phyloP scores from a whole-genome alignment of 345 rosid species.

The Cardamine occulta region DNA sequence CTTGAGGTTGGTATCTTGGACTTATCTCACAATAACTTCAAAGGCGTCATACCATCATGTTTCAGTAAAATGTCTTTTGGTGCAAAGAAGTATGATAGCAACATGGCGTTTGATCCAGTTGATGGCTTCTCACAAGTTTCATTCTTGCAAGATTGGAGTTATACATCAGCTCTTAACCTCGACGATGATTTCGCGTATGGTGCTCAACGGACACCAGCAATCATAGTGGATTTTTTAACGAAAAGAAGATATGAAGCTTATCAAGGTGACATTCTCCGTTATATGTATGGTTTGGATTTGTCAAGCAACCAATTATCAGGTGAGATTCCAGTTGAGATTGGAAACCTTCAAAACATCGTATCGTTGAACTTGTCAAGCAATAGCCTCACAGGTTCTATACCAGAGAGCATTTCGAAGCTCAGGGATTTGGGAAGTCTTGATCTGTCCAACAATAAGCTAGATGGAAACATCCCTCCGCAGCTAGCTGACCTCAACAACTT shows the following conservation, averaged over 20 bases:
- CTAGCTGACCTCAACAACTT: constrained; percentile 52
- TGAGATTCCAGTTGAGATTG: constrained; percentile 57
- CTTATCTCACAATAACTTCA: constrained; percentile 34
- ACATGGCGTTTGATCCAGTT: too few relatives aligned
- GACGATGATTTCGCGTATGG: not conserved
- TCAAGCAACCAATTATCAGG: constrained; percentile 60
- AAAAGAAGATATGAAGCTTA: constrained; percentile 31
- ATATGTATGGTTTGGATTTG: constrained; percentile 58
- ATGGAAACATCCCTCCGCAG: constrained; percentile 58
- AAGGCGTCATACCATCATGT: constrained; percentile 32
- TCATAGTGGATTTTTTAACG: constrained; percentile 24
- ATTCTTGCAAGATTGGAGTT: not conserved
- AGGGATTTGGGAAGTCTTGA: constrained; percentile 49
- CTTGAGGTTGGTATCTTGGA: constrained; percentile 27
- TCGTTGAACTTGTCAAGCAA: constrained; percentile 57
- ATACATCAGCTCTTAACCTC: not conserved
- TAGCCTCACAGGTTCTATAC: constrained; percentile 58
- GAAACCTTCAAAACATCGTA: constrained; percentile 49
- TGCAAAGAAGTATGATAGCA: not conserved
- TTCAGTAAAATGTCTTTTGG: constrained; percentile 32
- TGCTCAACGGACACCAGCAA: not conserved
- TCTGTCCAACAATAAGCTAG: constrained; percentile 61
- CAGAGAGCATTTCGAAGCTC: constrained; percentile 55
- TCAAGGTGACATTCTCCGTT: constrained; percentile 41
- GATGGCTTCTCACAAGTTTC: not conserved